Evolutionary conservation across 2,329 filamentous ascomycete species (phyloP), one percentile per base, ranked within the genome.

Genomic region (Lizonia empirigonia): DNA sequence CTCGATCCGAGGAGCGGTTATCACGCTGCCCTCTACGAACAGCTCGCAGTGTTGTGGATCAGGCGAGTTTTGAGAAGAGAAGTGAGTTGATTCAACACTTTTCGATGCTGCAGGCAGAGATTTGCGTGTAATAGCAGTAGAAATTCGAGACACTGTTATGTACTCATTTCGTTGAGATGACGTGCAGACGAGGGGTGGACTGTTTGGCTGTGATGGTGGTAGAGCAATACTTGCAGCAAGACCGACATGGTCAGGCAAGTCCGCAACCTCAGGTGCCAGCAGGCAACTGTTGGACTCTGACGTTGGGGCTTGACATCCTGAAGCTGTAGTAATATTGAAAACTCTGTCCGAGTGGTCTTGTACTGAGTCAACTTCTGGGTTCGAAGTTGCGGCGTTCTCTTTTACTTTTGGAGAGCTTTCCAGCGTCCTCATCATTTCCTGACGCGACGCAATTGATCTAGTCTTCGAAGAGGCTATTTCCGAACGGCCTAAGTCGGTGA

Each of bases 181-280:
- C n/a, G n/a, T n/a, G 23, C 24, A 24, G 27, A 1, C 29, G 13
- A 15, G 15, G 32, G 33, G 15, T n/a, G 41, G 15, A 15, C 23
- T 39, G 18, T 20, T 20, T 4, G 38, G 35, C 10, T 24, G n/a
- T 26, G 35, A 24, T 26, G 20, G 20, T 24, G 35, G 35, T 5
- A 38, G 35, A 6, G 35, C 13, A 3, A 15, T 6, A 13, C 20
- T 38, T 26, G 35, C 7, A 38, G 48, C 12, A 37, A 44, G 3
- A 55, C 19, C 3, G 56, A 15, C 9, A 46, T 20, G 7, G 5
- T 20, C 32, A n/a, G n/a, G n/a, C n/a, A n/a, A n/a, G n/a, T n/a
- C n/a, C n/a, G n/a, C n/a, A n/a, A n/a, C n/a, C n/a, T n/a, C n/a
- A n/a, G n/a, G n/a, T n/a, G n/a, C n/a, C n/a, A n/a, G n/a, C n/a